Evolutionary conservation across 2,329 filamentous ascomycete genomes (phyloP).

Genomic region (Boeremia lycopersici): DNA sequence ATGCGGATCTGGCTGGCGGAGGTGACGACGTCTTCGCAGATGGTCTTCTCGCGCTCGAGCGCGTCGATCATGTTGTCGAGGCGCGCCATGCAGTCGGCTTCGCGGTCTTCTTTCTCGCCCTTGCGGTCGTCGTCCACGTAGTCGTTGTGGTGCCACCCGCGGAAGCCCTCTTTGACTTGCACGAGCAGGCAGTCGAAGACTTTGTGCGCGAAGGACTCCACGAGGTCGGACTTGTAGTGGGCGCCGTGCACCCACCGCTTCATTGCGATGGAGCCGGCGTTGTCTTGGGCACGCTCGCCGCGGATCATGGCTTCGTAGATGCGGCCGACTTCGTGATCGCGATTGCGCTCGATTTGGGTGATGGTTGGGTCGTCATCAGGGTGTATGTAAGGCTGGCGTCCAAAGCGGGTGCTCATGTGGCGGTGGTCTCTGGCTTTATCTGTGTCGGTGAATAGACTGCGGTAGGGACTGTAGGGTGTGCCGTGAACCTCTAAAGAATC

Average conservation of each 20-base stretch:
- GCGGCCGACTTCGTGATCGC: conserved; percentile 29
- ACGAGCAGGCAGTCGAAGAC: conserved; percentile 40
- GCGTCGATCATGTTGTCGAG: conserved; percentile 39
- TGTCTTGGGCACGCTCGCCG: conserved; percentile 38
- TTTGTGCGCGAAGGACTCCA: conserved; percentile 44
- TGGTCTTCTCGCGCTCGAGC: conserved; percentile 44
- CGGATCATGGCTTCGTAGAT: conserved; percentile 45
- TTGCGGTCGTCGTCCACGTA: conserved; percentile 45
- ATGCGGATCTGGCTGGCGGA: conserved; percentile 45
- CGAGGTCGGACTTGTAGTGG: conserved; percentile 36
- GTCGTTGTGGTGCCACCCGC: conserved; percentile 45
- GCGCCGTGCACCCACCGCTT: conserved; percentile 41
- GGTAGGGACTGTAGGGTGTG: conserved; percentile 30
- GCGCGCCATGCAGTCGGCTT: conserved; percentile 36
- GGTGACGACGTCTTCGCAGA: conserved; percentile 46
- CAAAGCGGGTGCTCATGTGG: conserved; percentile 32
- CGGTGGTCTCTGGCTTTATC: conserved; percentile 32
- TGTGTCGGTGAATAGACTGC: conserved; percentile 25
- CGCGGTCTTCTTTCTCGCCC: conserved; percentile 40
- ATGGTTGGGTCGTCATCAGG: conserved; percentile 34
- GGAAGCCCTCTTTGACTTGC: conserved; percentile 40
- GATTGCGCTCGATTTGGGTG: conserved; percentile 22
- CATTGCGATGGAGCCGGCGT: conserved; percentile 38
- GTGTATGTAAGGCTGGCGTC: conserved; percentile 31
- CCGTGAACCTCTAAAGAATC: not conserved